Base-by-base conservation (phyloP, 164 flowering plant genomes). In the Saururus chinensis region DNA sequence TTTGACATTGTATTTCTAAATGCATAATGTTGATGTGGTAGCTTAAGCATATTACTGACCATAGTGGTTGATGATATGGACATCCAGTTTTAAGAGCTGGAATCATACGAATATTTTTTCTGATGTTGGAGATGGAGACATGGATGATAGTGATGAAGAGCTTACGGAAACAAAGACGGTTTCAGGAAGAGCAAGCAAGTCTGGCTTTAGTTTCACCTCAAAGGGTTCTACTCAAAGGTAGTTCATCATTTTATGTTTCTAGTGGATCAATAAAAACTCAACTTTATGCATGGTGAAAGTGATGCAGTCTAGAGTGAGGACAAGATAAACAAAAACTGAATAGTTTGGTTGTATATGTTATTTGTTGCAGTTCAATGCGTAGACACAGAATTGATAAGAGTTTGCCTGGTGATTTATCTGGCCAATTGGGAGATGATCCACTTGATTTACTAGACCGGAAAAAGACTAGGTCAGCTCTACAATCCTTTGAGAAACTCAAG, bases 31-130 rank as follows among this genome's bases (percentile, higher is more conserved):
- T 30, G 37, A 2, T 30, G 37, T 30, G 37, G 6, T 30, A 30
- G 37, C 37, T 30, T 30, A 30, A 2, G 2, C 6, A 30, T 30
- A 6, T 30, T 30, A 30, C 37, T 30, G 37, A 30, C 37, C 6
- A n/a, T n/a, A n/a, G n/a, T n/a, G 6, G 53, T 42, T 63, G 57
- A 55, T 71, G 26, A 51, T 62, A 52, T 54, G 54, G 42, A 23
- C 26, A 42, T 73, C 54, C 85, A 95, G 97, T 85, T 62, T 56
- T 37, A 91, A 98, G 75, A 74, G 80, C 73, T 95, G 99, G 99
- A 89, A 86, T 71, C 96, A 95, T 73, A 86, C 99, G 49, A 84
- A 79, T 65, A 84, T 95, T 76, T 95, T 95, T 74, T 91, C 98
- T 54, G 92, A 91, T 67, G 72, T 80, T 71, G 90, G 79, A 53